Percentiles rank a stretch among this genome's conserved stretches.
Evolutionary conservation across 116 monocot species (phyloP).

Genomic region (Dioscorea cayenensis): DNA sequence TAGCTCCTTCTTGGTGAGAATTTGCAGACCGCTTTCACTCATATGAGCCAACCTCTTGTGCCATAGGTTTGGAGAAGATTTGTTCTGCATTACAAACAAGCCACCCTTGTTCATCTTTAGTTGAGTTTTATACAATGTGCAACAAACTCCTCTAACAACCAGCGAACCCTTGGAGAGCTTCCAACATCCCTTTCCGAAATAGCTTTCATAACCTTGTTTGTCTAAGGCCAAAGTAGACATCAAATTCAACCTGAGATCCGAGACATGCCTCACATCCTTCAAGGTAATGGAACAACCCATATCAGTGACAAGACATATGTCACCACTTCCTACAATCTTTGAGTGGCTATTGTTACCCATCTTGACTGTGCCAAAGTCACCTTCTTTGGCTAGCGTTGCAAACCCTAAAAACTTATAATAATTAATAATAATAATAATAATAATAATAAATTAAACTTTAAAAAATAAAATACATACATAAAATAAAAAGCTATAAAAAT

Average conservation of each 20-base stretch:
- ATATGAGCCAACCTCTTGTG: too few species aligned
- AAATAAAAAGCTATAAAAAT: too few species aligned
- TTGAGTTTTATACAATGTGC: too few species aligned
- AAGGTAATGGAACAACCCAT: neutral
- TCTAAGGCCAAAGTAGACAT: neutral
- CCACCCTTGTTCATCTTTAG: too few species aligned
- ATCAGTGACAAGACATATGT: slow-evolving; percentile 7
- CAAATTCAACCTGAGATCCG: slow-evolving; percentile 5
- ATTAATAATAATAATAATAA: too few species aligned
- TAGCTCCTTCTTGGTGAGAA: neutral
- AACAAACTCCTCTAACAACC: neutral
- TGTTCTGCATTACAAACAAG: too few species aligned
- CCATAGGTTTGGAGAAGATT: too few species aligned
- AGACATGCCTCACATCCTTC: slow-evolving; percentile 20
- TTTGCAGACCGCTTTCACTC: neutral
- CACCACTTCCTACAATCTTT: slow-evolving; percentile 7
- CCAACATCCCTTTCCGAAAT: too few species aligned
- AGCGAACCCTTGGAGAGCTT: neutral
- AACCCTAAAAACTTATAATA: too few species aligned
- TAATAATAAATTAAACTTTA: too few species aligned
- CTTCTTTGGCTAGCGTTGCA: too few species aligned
- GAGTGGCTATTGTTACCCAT: slow-evolving; percentile 6
- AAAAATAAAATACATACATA: too few species aligned
- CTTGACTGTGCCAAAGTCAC: slow-evolving; percentile 21
- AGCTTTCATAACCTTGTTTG: neutral